Evolutionary conservation across 371 early-diverging fungal genomes (phyloP).

Genomic region (Syncephalastrum contaminatum): DNA sequence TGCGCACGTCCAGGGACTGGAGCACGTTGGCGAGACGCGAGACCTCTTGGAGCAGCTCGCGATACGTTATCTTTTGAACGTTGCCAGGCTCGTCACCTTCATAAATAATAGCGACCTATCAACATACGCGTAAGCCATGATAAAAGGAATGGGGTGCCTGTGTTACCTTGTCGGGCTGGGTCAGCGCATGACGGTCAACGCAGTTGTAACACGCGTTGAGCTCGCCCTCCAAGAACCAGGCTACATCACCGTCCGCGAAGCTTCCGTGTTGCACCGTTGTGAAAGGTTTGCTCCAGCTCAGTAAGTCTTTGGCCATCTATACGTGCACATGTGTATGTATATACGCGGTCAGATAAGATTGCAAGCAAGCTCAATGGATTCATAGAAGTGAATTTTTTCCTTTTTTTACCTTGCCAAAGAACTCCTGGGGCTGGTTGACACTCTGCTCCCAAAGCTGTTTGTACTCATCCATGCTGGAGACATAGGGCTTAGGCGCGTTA

Average conservation of each 20-base stretch:
- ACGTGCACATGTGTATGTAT: constrained; percentile 1
- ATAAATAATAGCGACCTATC: constrained; percentile 85
- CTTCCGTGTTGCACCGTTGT: constrained; percentile 61
- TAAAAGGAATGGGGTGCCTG: constrained; percentile 1
- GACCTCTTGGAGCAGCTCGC: constrained; percentile 78
- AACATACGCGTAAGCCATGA: background rate
- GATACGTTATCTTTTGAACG: constrained; percentile 77
- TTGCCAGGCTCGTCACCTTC: constrained; percentile 87
- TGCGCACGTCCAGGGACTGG: constrained; percentile 73
- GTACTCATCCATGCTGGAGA: constrained; percentile 73
- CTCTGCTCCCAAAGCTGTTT: constrained; percentile 66
- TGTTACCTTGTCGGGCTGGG: constrained; percentile 60
- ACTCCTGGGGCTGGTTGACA: constrained; percentile 59
- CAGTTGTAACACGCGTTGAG: constrained; percentile 97
- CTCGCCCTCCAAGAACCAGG: constrained; percentile 94
- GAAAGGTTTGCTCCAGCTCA: constrained; percentile 82
- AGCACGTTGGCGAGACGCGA: constrained; percentile 83
- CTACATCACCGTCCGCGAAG: constrained; percentile 75
- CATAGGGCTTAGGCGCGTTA: constrained; percentile 55
- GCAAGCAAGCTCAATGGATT: background rate
- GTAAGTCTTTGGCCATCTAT: constrained; percentile 67
- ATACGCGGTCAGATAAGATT: background rate
- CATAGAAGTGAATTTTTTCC: background rate
- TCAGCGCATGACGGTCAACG: constrained; percentile 90
- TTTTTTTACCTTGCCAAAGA: constrained; percentile 21